phyloP scores from a whole-genome alignment of 1,284 basidiomycete species.

The Inonotus obliquus region DNA sequence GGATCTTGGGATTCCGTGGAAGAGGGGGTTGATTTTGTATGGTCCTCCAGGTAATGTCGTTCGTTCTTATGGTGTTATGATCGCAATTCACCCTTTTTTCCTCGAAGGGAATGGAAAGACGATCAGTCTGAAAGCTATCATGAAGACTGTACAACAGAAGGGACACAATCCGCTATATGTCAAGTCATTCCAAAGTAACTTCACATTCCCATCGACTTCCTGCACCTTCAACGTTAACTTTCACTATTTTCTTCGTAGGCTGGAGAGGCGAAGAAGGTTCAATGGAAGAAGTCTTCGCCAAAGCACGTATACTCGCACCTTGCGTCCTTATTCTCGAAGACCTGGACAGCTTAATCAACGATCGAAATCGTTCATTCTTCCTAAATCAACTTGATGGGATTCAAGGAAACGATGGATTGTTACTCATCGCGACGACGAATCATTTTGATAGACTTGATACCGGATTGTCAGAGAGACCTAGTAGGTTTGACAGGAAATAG shows the following conservation, averaged over 20 bases:
- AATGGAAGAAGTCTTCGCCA: constrained; percentile 60
- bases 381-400: constrained; percentile 78
- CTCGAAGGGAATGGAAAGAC: constrained; percentile 78
- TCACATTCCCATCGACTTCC: neutral
- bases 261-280: constrained; percentile 62
- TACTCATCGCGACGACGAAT: constrained; percentile 79
- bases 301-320: constrained; percentile 63
- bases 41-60: constrained; percentile 59
- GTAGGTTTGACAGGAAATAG: constrained; percentile 84
- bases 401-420: constrained; percentile 69
- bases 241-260: constrained; percentile 34
- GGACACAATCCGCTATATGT: constrained; percentile 73
- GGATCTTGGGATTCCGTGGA: constrained; percentile 75
- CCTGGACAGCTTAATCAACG: constrained; percentile 74
- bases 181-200: constrained; percentile 60
- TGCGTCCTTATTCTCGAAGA: constrained; percentile 80
- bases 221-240: neutral
- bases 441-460: constrained; percentile 77
- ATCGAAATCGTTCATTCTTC: constrained; percentile 77
- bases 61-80: neutral
- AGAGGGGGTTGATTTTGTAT: constrained; percentile 72
- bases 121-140: constrained; percentile 71
- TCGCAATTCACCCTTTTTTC: neutral
- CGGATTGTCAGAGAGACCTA: constrained; percentile 69
- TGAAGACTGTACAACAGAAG: constrained; percentile 57